Conservation (phyloP, 176 grass and related monocot species). For the Areca catechu region DNA sequence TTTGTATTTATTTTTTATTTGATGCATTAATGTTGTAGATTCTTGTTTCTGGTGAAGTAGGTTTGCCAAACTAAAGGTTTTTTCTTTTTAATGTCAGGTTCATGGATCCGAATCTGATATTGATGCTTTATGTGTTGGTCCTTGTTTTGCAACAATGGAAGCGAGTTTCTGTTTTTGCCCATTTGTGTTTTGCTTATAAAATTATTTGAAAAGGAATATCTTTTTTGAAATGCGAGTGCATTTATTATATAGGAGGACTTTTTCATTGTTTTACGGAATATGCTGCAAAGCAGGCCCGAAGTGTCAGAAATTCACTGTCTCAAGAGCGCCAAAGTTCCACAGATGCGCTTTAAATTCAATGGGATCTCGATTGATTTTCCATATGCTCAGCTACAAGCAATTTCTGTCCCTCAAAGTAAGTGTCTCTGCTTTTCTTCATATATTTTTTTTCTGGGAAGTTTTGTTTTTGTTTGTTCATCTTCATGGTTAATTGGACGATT, state of each 20-base stretch:
- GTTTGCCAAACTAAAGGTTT: background rate
- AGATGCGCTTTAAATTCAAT: slow-evolving; percentile 52
- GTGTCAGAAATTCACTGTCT: slow-evolving; percentile 46
- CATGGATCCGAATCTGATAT: slow-evolving; percentile 72
- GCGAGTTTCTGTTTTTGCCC: slow-evolving; percentile 27
- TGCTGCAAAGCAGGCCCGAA: slow-evolving; percentile 43
- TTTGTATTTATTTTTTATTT: too few relatives aligned
- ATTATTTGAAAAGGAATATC: slow-evolving; percentile 5
- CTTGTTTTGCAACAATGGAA: slow-evolving; percentile 44
- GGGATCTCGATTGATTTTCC: slow-evolving; percentile 56
- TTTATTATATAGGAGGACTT: slow-evolving; percentile 35
- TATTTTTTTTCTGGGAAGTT: too few relatives aligned
- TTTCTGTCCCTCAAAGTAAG: slow-evolving; percentile 54
- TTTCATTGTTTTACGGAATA: slow-evolving; percentile 45
- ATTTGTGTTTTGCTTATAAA: background rate
- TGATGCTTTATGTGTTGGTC: slow-evolving; percentile 56
- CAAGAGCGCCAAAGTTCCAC: slow-evolving; percentile 49
- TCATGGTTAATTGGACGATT: too few relatives aligned
- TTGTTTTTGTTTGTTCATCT: too few relatives aligned
- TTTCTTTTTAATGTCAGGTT: slow-evolving; percentile 23
- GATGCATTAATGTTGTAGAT: too few relatives aligned
- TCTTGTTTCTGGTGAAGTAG: too few relatives aligned
- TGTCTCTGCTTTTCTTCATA: background rate
- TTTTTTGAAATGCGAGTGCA: background rate
- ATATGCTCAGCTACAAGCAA: slow-evolving; percentile 43